Conservation (phyloP, 352 stramenopile genomes). For the Globisporangium uncinulatum region DNA sequence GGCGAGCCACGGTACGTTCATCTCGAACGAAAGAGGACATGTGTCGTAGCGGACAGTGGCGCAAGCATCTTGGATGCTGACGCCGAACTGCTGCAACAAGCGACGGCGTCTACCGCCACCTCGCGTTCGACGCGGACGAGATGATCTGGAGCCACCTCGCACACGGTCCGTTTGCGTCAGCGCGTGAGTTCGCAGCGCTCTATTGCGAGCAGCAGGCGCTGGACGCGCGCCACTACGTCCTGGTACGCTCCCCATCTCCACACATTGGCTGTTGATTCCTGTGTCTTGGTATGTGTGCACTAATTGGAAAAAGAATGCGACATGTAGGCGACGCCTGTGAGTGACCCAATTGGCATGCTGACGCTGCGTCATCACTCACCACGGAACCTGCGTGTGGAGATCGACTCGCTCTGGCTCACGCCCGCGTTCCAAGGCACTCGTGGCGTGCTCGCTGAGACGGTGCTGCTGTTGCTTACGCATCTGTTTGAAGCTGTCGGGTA, state of each 20-base stretch:
- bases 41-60: too few relatives aligned
- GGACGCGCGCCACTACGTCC: conserved; percentile 52
- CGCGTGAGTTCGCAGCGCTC: conserved; percentile 23
- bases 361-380: conserved; percentile 70
- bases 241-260: conserved; percentile 21
- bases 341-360: conserved; percentile 70
- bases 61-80: not conserved
- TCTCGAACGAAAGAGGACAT: too few relatives aligned
- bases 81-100: conserved; percentile 7
- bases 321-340: conserved; percentile 30
- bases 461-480: conserved; percentile 65
- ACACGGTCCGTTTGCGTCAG: conserved; percentile 47
- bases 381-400: conserved; percentile 66
- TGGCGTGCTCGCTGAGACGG: conserved; percentile 39
- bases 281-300: not conserved
- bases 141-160: conserved; percentile 75
- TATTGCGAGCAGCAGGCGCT: conserved; percentile 29
- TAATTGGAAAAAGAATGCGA: not conserved
- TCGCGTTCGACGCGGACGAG: conserved; percentile 65
- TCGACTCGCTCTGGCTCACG: conserved; percentile 76
- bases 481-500: conserved; percentile 69
- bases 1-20: conserved; percentile 31
- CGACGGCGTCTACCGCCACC: conserved; percentile 52
- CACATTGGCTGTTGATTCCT: not conserved
- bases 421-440: conserved; percentile 63